These are phyloP conservation scores for Teratosphaeria gauchensis DNA, from an alignment of 2,329 filamentous ascomycete species.

Conservation along the genomic window DNA sequence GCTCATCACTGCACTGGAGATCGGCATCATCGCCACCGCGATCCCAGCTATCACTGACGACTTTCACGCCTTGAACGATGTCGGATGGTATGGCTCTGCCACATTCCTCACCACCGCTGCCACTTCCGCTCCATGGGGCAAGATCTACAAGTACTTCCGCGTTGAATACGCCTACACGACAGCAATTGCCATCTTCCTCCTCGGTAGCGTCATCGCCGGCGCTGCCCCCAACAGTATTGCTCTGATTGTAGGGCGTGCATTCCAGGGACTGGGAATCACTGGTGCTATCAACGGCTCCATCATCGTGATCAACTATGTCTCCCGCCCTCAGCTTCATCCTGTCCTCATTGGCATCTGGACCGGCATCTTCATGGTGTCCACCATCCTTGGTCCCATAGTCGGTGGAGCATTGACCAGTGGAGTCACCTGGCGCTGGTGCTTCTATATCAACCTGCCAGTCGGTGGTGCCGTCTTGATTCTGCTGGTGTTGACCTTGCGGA, in stretches of 20 bases:
- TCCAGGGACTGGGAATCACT: constrained; percentile 45
- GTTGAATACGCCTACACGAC: constrained; percentile 29
- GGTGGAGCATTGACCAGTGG: constrained; percentile 34
- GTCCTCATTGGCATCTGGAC: constrained; percentile 30
- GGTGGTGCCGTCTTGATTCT: constrained; percentile 28
- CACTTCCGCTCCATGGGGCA: constrained; percentile 18
- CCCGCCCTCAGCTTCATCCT: constrained; percentile 34
- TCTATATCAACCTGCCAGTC: constrained; percentile 36
- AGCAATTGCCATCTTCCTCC: constrained; percentile 36
- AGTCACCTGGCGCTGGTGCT: constrained; percentile 28
- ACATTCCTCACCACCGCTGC: constrained; percentile 37
- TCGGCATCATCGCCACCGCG: constrained; percentile 27
- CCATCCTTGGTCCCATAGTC: constrained; percentile 33
- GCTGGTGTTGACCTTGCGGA: constrained; percentile 24
- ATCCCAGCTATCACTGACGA: constrained; percentile 35
- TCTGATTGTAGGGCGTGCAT: constrained; percentile 46
- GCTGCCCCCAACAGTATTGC: constrained; percentile 38
- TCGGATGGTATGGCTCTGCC: constrained; percentile 38
- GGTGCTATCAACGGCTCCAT: constrained; percentile 44
- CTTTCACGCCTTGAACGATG: constrained; percentile 37
- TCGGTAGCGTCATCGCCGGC: constrained; percentile 48
- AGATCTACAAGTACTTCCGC: not conserved
- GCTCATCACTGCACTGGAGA: constrained; percentile 24
- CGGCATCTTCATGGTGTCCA: constrained; percentile 31
- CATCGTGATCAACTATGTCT: constrained; percentile 39